phyloP scores from a whole-genome alignment of 2,329 filamentous ascomycete genomes.

The Bretziella fagacearum region DNA sequence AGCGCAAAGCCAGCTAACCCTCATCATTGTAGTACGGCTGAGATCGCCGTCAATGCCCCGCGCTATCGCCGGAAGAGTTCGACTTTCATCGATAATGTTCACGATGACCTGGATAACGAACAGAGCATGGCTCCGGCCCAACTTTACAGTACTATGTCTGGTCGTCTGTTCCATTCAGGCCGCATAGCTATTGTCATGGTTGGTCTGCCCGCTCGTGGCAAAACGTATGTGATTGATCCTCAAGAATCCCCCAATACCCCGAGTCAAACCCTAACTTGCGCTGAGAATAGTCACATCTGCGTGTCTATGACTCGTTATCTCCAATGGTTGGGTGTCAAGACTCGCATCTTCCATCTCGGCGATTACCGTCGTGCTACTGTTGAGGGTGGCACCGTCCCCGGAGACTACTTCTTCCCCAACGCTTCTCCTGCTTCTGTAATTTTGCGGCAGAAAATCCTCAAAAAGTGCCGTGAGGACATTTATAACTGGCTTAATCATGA shows the following conservation, averaged over 20 bases:
- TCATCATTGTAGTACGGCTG: constrained; percentile 50
- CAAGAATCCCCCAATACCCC: neutral
- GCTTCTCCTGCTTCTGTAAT: constrained; percentile 86
- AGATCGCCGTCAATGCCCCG: constrained; percentile 79
- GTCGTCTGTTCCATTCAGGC: constrained; percentile 88
- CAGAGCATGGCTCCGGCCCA: constrained; percentile 78
- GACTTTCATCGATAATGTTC: constrained; percentile 92
- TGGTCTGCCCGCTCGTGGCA: constrained; percentile 82
- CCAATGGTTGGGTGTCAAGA: constrained; percentile 95
- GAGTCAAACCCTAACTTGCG: neutral
- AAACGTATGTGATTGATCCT: constrained; percentile 42
- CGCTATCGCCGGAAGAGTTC: constrained; percentile 84
- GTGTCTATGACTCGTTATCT: constrained; percentile 90
- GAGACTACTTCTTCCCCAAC: constrained; percentile 96
- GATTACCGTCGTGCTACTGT: constrained; percentile 91
- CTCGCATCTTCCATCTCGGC: constrained; percentile 89
- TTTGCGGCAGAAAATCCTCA: constrained; percentile 87
- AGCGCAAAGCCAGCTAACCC: constrained; percentile 15
- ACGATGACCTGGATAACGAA: constrained; percentile 66
- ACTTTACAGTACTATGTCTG: constrained; percentile 95
- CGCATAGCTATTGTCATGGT: constrained; percentile 96
- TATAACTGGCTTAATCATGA: constrained; percentile 93
- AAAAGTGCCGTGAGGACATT: constrained; percentile 93
- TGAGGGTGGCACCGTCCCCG: constrained; percentile 66
- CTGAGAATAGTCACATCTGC: constrained; percentile 56